A percentile compares a stretch with the other conserved stretches of the same genome.
These are phyloP conservation scores for Rauvolfia tetraphylla DNA, from an alignment of 257 asterid genomes.

Conservation along the genomic window DNA sequence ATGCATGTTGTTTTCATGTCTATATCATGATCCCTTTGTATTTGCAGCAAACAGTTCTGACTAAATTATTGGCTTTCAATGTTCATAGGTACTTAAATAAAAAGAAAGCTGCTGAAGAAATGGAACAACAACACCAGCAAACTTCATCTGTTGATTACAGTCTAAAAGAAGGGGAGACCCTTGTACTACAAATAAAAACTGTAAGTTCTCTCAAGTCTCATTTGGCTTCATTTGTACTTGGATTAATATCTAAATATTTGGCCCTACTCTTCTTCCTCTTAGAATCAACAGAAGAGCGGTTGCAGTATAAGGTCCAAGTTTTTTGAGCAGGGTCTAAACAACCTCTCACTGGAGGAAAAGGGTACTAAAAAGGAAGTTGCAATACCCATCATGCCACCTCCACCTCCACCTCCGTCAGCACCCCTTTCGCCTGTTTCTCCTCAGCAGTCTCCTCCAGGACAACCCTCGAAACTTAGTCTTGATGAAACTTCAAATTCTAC, in stretches of 20 bases:
- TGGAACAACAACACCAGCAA: constrained; percentile 89
- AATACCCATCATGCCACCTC: constrained; percentile 60
- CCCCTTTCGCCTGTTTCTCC: constrained; percentile 60
- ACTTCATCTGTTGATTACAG: constrained; percentile 85
- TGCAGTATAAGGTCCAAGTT: constrained; percentile 64
- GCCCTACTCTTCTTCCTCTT: neutral
- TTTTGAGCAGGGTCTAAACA: constrained; percentile 74
- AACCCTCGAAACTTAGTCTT: constrained; percentile 35
- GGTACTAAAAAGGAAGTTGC: constrained; percentile 38
- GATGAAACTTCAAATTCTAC: constrained; percentile 31
- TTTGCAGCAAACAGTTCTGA: neutral
- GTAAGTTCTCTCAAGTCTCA: constrained; percentile 33
- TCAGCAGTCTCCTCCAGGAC: constrained; percentile 34
- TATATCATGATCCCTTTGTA: neutral
- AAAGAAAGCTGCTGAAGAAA: constrained; percentile 95
- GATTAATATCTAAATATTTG: constrained; percentile 1
- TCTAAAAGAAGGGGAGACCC: constrained; percentile 91
- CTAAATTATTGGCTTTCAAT: constrained; percentile 18
- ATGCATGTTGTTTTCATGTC: no score
- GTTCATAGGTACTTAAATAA: constrained; percentile 75
- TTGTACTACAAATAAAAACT: constrained; percentile 78
- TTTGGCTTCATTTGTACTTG: constrained; percentile 1
- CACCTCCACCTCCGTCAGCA: constrained; percentile 61
- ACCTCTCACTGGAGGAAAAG: constrained; percentile 67
- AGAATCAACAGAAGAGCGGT: constrained; percentile 50